A percentile compares a stretch with the other conserved stretches of the same genome.
Conservation (phyloP, 352 stramenopile species). For the Globisporangium okanoganense region DNA sequence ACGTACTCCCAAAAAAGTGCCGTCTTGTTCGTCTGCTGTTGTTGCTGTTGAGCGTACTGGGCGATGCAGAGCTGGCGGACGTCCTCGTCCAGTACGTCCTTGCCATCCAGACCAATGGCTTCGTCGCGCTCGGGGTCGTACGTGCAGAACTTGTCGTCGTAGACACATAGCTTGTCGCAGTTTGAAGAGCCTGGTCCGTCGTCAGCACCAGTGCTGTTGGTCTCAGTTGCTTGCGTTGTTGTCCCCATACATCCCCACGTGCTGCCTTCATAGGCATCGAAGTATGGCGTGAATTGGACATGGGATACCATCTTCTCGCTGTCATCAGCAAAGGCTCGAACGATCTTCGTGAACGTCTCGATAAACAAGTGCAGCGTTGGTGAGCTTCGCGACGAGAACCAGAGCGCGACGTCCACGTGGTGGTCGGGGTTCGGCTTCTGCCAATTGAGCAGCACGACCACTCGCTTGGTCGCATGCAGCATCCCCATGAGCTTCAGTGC, state of each 20-base stretch:
- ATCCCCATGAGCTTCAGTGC: conserved; percentile 17
- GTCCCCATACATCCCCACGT: background rate
- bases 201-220: background rate
- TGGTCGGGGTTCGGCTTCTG: conserved; percentile 13
- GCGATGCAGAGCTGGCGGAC: conserved; percentile 25
- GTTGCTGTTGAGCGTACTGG: conserved; percentile 5
- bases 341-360: conserved; percentile 15
- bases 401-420: conserved; percentile 24
- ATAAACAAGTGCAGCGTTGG: conserved; percentile 18
- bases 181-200: background rate
- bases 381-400: conserved; percentile 25
- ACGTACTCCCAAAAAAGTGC: conserved; percentile 26
- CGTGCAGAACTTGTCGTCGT: conserved; percentile 22
- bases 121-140: conserved; percentile 30
- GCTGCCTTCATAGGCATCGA: conserved; percentile 4
- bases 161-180: conserved; percentile 24
- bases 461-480: conserved; percentile 5
- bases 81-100: conserved; percentile 27
- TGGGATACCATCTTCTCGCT: background rate
- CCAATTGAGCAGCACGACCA: conserved; percentile 15
- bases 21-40: conserved; percentile 13
- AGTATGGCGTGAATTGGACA: conserved; percentile 4
- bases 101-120: conserved; percentile 22
- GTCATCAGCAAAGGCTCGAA: background rate
- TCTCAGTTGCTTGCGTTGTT: background rate